A percentile compares a stretch with the other conserved stretches of the same genome.
These are phyloP conservation scores for Arachnopeziza araneosa DNA, from an alignment of 2,329 filamentous ascomycete genomes.

Conservation along the genomic window DNA sequence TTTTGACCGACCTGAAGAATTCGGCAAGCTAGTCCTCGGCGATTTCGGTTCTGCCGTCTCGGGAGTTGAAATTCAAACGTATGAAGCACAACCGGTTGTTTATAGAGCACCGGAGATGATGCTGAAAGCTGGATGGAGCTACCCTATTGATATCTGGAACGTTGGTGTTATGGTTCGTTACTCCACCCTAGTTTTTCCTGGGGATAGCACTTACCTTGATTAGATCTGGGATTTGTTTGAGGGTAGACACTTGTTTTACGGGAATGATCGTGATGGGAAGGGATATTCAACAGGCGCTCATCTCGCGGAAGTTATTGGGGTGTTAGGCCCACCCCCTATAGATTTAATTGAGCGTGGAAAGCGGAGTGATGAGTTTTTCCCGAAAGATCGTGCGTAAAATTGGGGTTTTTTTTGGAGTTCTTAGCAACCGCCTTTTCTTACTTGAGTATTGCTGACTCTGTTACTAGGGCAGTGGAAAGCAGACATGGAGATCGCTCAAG, in stretches of 20 bases:
- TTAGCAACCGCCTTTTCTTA: too few species aligned
- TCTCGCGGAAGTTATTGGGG: slow-evolving; percentile 77
- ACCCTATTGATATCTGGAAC: slow-evolving; percentile 27
- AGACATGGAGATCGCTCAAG: too few species aligned
- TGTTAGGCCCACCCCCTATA: slow-evolving; percentile 83
- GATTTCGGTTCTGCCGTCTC: slow-evolving; percentile 26
- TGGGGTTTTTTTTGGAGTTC: too few species aligned
- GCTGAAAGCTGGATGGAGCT: slow-evolving; percentile 14
- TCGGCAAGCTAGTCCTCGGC: slow-evolving; percentile 20
- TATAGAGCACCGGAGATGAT: slow-evolving; percentile 25
- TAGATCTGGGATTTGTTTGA: slow-evolving; percentile 12
- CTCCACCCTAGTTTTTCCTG: background rate
- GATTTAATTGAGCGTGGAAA: background rate
- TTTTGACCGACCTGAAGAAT: background rate
- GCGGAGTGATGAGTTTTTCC: slow-evolving; percentile 2
- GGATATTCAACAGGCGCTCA: slow-evolving; percentile 32
- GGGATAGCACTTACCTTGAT: background rate
- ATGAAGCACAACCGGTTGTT: slow-evolving; percentile 20
- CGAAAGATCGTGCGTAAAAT: slow-evolving; percentile 1
- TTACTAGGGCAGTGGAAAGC: too few species aligned
- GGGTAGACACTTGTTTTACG: slow-evolving; percentile 9
- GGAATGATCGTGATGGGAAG: slow-evolving; percentile 1
- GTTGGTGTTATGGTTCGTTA: slow-evolving; percentile 21
- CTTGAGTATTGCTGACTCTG: too few species aligned
- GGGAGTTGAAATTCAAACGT: slow-evolving; percentile 11